Percentiles rank a stretch among this genome's conserved stretches.
phyloP scores from a whole-genome alignment of 108 stramenopile genomes.

The Nannochloropsis granulata region DNA sequence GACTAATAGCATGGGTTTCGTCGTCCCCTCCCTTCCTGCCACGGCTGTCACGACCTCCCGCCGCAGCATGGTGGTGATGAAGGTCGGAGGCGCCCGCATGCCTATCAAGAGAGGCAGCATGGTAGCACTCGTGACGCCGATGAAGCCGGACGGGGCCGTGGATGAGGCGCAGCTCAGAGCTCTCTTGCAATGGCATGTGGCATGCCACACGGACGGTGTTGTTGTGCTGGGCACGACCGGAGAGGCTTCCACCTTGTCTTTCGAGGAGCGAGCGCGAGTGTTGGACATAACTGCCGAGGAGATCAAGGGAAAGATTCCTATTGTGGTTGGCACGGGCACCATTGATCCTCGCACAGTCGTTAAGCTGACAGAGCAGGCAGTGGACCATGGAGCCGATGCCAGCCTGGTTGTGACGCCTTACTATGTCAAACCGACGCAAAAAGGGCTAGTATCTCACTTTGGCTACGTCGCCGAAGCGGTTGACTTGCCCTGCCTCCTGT shows the following conservation, averaged over 20 bases:
- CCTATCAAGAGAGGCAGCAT: conserved; percentile 46
- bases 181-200: conserved; percentile 56
- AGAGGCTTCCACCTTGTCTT: conserved; percentile 61
- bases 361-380: conserved; percentile 48
- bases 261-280: conserved; percentile 56
- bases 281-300: conserved; percentile 52
- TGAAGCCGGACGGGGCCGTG: conserved; percentile 49
- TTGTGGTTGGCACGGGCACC: conserved; percentile 61
- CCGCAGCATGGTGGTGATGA: not conserved
- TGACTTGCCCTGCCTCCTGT: conserved; percentile 67
- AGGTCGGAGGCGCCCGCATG: conserved; percentile 1
- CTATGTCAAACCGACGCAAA: conserved; percentile 80
- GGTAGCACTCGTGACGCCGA: conserved; percentile 70
- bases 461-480: conserved; percentile 50
- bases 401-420: conserved; percentile 75
- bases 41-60: not conserved
- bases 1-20: not conserved
- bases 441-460: conserved; percentile 61
- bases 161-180: conserved; percentile 50
- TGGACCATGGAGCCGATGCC: conserved; percentile 71
- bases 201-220: conserved; percentile 58
- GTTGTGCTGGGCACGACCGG: conserved; percentile 80
- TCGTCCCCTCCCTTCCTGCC: not conserved
- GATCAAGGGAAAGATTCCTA: conserved; percentile 53
- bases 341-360: conserved; percentile 8